Percentiles rank a stretch among this genome's conserved stretches.
Conservation (phyloP, 257 asterid species). For the Ocimum tenuiflorum region DNA sequence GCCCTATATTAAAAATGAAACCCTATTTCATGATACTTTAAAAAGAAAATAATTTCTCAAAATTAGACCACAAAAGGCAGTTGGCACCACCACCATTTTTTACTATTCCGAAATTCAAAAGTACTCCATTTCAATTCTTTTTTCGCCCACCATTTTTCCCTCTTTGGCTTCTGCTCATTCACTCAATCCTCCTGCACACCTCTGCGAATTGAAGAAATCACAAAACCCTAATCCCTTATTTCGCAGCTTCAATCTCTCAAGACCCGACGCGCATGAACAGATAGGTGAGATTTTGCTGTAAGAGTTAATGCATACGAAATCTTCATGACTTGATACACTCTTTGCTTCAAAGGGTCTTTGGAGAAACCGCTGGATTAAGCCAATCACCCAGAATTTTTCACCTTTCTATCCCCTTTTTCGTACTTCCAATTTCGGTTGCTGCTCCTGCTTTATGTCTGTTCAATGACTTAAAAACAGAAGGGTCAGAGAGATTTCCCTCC, state of each 20-base stretch:
- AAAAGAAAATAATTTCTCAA: background rate
- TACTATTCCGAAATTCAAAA: constrained; percentile 25
- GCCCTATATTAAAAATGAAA: too few species aligned
- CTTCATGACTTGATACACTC: constrained; percentile 15
- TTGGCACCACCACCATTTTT: constrained; percentile 11
- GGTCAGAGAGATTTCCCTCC: constrained; percentile 16
- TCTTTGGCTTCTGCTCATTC: background rate
- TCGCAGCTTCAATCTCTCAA: constrained; percentile 7
- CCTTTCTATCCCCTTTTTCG: background rate
- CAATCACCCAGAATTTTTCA: constrained; percentile 7
- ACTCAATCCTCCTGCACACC: constrained; percentile 18
- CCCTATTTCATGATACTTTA: too few species aligned
- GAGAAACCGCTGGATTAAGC: constrained; percentile 10
- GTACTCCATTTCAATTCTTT: constrained; percentile 24
- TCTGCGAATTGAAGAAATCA: background rate
- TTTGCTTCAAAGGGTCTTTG: constrained; percentile 18
- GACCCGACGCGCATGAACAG: background rate
- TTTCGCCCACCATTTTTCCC: constrained; percentile 33
- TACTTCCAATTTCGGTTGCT: background rate
- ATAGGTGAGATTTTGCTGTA: constrained; percentile 19
- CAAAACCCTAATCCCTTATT: constrained; percentile 27
- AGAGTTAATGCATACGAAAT: constrained; percentile 2
- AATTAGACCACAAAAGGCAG: background rate
- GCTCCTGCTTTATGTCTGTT: background rate
- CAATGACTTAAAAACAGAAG: constrained; percentile 14